These are phyloP conservation scores for Physocladia obscura DNA, from an alignment of 192 early-diverging fungal species.

Conservation along the genomic window DNA sequence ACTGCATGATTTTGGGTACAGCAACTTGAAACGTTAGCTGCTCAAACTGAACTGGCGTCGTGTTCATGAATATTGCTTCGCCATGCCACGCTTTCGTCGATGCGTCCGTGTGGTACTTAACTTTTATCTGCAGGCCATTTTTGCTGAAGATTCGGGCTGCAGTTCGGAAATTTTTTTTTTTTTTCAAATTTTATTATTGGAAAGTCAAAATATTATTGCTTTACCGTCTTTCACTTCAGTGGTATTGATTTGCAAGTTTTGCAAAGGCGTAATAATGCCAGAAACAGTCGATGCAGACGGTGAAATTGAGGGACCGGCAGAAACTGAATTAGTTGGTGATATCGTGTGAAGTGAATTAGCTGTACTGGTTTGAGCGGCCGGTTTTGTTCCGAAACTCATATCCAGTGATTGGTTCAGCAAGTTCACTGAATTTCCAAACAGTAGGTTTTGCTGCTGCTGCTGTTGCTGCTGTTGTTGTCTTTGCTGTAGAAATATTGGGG, in stretches of 20 bases:
- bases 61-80: conserved; percentile 52
- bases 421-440: conserved; percentile 5
- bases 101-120: conserved; percentile 12
- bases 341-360: too few species aligned
- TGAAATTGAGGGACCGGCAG: too few species aligned
- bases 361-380: too few species aligned
- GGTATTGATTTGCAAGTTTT: too few species aligned
- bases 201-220: not conserved
- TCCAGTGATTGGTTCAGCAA: conserved; percentile 14
- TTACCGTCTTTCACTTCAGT: too few species aligned
- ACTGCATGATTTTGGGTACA: conserved; percentile 58
- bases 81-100: conserved; percentile 11
- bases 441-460: too few species aligned
- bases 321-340: too few species aligned
- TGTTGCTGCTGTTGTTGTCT: too few species aligned
- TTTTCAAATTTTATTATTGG: not conserved
- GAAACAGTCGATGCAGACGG: not conserved
- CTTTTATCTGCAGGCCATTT: conserved; percentile 42
- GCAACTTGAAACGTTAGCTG: conserved; percentile 50
- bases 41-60: conserved; percentile 54
- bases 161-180: not conserved
- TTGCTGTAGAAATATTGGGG: too few species aligned
- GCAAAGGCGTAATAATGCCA: conserved; percentile 4
- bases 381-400: conserved; percentile 2
- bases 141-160: not conserved